Evolutionary conservation across 495 filamentous ascomycete genomes (phyloP).

Genomic region (Clohesyomyces aquaticus): DNA sequence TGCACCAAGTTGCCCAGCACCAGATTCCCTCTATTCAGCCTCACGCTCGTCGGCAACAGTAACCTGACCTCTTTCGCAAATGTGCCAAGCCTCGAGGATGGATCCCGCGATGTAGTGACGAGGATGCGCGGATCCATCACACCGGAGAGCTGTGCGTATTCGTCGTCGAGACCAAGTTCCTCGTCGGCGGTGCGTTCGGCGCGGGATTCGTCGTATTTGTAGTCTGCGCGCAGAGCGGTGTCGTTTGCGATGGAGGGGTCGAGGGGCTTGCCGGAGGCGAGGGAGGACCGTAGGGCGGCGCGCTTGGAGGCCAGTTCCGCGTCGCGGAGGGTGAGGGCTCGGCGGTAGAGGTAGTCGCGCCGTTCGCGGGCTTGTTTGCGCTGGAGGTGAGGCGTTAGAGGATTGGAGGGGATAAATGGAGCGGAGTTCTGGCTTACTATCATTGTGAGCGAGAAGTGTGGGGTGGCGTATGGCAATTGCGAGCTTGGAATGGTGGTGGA

Average conservation of each 20-base stretch:
- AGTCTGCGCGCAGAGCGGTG: constrained; percentile 80
- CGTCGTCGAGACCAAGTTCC: constrained; percentile 88
- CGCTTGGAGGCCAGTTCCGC: constrained; percentile 92
- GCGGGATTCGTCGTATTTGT: constrained; percentile 86
- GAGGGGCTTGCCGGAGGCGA: constrained; percentile 84
- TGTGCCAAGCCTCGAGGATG: constrained; percentile 77
- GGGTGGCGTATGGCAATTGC: too few relatives aligned
- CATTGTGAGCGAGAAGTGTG: too few relatives aligned
- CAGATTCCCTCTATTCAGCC: constrained; percentile 88
- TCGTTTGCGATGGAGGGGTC: constrained; percentile 89
- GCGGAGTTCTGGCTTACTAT: neutral
- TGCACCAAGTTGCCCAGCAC: constrained; percentile 81
- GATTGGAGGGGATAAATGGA: neutral
- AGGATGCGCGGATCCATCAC: constrained; percentile 83
- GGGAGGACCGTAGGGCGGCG: constrained; percentile 78
- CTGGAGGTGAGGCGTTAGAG: neutral
- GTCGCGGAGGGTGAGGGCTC: constrained; percentile 77
- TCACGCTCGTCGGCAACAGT: constrained; percentile 85
- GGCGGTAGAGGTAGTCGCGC: constrained; percentile 92
- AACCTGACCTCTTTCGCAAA: constrained; percentile 97
- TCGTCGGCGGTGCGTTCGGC: constrained; percentile 62
- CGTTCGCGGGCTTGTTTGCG: constrained; percentile 73
- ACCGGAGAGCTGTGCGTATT: constrained; percentile 84
- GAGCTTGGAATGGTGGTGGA: too few relatives aligned
- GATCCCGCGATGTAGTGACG: constrained; percentile 90